A percentile compares a stretch with the other conserved stretches of the same genome.
These are phyloP conservation scores for Verbena officinalis DNA, from an alignment of 257 asterid genomes.

Conservation along the genomic window DNA sequence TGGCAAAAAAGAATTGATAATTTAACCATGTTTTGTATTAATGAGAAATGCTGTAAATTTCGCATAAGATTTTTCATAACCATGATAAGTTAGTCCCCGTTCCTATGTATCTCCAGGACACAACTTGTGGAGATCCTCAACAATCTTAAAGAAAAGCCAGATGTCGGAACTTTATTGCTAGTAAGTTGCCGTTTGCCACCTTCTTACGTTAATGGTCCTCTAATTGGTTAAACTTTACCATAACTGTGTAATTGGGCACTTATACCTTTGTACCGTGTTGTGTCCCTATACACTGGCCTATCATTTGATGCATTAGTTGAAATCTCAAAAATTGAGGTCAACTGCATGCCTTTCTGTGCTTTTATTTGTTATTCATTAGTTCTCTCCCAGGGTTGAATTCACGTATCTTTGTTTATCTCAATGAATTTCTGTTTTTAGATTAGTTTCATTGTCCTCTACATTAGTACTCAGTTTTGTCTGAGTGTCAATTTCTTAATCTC, in stretches of 20 bases:
- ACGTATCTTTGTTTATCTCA: too few species aligned
- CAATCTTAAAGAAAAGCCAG: slow-evolving; percentile 93
- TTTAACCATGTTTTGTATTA: neutral
- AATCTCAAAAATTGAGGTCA: neutral
- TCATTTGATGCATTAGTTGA: neutral
- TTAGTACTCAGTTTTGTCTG: too few species aligned
- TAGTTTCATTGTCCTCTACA: too few species aligned
- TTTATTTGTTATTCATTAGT: neutral
- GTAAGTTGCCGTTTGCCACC: slow-evolving; percentile 41
- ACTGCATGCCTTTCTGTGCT: neutral
- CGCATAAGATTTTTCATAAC: neutral
- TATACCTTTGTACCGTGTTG: neutral
- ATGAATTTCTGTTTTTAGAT: too few species aligned
- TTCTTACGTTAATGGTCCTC: slow-evolving; percentile 18
- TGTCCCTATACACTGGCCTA: neutral
- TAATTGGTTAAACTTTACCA: slow-evolving; percentile 18
- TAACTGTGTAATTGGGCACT: neutral
- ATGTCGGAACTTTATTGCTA: slow-evolving; percentile 80
- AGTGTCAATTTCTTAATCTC: too few species aligned
- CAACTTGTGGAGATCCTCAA: slow-evolving; percentile 90
- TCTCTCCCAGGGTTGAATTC: too few species aligned
- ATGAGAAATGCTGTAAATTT: neutral
- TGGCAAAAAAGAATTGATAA: neutral
- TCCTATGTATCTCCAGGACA: slow-evolving; percentile 40
- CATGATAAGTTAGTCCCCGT: slow-evolving; percentile 25